Base-by-base conservation (phyloP, 2,329 filamentous ascomycete species). In the Aspergillus udagawae region DNA sequence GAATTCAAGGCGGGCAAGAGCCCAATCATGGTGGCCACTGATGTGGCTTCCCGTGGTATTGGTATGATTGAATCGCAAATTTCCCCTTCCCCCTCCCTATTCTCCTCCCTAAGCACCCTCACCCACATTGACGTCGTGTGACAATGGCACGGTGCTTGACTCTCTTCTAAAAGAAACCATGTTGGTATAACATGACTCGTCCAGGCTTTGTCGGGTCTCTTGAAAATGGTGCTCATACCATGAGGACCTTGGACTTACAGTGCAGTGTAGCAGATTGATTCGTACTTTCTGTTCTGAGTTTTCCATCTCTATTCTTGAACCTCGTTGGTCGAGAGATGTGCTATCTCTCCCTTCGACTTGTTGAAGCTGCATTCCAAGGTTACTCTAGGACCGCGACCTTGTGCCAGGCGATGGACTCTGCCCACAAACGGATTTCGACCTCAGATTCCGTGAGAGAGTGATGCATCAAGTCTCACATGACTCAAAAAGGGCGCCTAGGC, bases 1-100 rank as follows among this genome's bases (percentile, higher is more conserved):
- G 93, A 97, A 79, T 99, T 99, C 87, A 99, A 97, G 87, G 91
- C 90, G 65, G 92, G 92, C 80, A 97, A 97, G 84, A 96, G 92
- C 82, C 94, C 94, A 75, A 96, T 99, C 86, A 96, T 99, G 92
- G 94, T 99, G 82, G 94, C 94, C 81, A 99, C 94, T 66, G 94
- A 97, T 75, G 94, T 99, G 80, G 94, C 94, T 81, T 97, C 94
- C 75, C 94, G 94, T 92, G 94, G 94, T 91, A 97, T 99, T 81
- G 94, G 94, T 97, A 95, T 96, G 92, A 93, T 89, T 86, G 81
- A 83, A 80, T 61, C 80, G 79, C 76, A 78, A 80, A 73, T 76
- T 77, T 73, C 72, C 67, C 72, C 72, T 66, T 63, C 67, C 65
- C 64, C 64, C 59, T 58, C 58, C 60, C 64, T 66, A 63, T 61